Evolutionary conservation across 495 filamentous ascomycete genomes (phyloP), one percentile per base, ranked within the genome.

Genomic region (Annulohypoxylon stygium): DNA sequence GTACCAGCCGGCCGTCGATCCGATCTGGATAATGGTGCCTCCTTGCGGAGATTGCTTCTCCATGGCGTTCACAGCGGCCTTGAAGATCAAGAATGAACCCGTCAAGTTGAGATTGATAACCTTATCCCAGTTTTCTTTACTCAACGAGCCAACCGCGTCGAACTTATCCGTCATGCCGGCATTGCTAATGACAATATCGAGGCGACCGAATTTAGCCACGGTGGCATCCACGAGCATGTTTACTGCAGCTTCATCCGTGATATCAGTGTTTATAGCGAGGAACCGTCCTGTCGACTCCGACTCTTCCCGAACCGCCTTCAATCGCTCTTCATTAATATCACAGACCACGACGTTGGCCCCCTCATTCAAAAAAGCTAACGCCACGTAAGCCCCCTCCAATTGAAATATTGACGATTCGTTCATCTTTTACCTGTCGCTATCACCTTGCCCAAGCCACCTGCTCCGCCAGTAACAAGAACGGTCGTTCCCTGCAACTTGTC

Each of bases 41-140:
- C 77, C 78, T 45, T 70, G 43, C 50, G 73, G 75, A 1, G 43
- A 53, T 61, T 73, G 74, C 39, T 77, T 69, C 63, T 67, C 73
- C 50, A 70, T 67, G 10, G 63, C 67, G 33, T 78, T 81, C 10
- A 91, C 82, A 23, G 87, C 88, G 2, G 83, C 70, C 77, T 88
- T 87, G 67, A 82, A 86, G 65, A 83, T 67, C 61, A 89, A 67
- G 67, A 87, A 87, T 7, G 88, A 85, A 0, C 87, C 89, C 34
- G 86, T 90, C 12, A 91, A 79, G 74, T 91, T 91, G 66, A 90
- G 76, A 45, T 80, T 82, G 64, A 91, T 82, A 10, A 90, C 84
- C 9, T 80, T 81, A 73, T 92, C 82, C 90, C 88, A 91, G 5
- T 84, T 67, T 26, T 80, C 81, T 61, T 81, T 81, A 48, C 83